Percentiles rank a stretch among this genome's conserved stretches.
These are phyloP conservation scores for Plasmodium yoelii DNA, from an alignment of 169 alveolate species.

Conservation along the genomic window DNA sequence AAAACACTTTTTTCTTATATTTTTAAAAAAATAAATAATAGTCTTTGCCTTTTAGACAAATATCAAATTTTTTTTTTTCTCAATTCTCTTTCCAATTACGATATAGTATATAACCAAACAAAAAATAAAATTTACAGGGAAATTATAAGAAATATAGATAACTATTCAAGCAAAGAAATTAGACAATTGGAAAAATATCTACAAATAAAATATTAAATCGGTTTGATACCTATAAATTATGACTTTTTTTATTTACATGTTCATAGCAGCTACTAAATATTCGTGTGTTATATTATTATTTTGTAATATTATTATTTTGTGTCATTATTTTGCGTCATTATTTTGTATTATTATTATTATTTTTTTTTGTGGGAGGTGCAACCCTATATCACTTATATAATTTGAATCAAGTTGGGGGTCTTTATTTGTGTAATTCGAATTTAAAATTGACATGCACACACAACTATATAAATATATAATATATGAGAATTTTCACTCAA, in stretches of 20 bases:
- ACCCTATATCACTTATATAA: no score
- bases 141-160: conserved; percentile 15
- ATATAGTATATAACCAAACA: conserved; percentile 26
- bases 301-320: no score
- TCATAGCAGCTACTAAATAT: no score
- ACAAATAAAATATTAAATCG: conserved; percentile 9
- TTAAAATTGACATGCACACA: background rate
- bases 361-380: no score
- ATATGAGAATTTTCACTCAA: background rate
- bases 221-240: background rate
- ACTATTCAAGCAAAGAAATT: conserved; percentile 39
- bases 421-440: no score
- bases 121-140: conserved; percentile 26
- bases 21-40: conserved; percentile 41
- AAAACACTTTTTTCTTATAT: conserved; percentile 62
- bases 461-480: background rate
- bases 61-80: conserved; percentile 51
- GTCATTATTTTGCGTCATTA: no score
- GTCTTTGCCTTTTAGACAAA: conserved; percentile 54
- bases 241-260: no score
- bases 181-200: conserved; percentile 35
- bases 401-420: no score
- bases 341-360: no score
- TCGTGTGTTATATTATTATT: no score
- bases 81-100: conserved; percentile 60